These are phyloP conservation scores for Cutaneotrichosporon sp. DNA, from an alignment of 1,284 basidiomycete genomes.

Conservation along the genomic window DNA sequence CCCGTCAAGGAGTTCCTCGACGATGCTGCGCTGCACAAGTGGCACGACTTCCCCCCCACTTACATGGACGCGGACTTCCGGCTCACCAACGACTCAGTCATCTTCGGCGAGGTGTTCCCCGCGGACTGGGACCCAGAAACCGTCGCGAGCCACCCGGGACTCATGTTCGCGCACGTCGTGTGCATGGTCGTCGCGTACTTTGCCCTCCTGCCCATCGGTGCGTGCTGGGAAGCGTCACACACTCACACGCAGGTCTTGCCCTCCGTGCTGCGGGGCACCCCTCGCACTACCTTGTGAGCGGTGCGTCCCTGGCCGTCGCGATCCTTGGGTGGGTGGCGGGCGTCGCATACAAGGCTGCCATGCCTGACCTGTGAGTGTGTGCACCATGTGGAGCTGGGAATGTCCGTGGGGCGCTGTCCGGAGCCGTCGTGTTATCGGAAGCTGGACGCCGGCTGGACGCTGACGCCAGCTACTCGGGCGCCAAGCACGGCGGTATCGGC, in stretches of 20 bases:
- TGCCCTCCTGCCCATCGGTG: slow-evolving; percentile 41
- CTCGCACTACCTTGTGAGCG: slow-evolving; percentile 40
- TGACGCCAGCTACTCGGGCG: slow-evolving; percentile 43
- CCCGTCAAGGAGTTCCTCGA: slow-evolving; percentile 35
- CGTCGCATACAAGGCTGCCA: slow-evolving; percentile 40
- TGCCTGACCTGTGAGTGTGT: slow-evolving; percentile 40
- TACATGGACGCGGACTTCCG: slow-evolving; percentile 46
- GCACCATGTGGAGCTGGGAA: not conserved
- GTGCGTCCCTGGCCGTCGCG: slow-evolving; percentile 33
- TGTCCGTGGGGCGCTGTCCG: not conserved
- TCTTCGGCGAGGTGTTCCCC: slow-evolving; percentile 46
- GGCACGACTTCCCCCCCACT: slow-evolving; percentile 43
- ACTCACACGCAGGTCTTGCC: slow-evolving; percentile 33
- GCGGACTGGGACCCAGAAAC: slow-evolving; percentile 36
- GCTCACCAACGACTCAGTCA: slow-evolving; percentile 36
- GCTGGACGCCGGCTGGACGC: not conserved
- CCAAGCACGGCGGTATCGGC: slow-evolving; percentile 38
- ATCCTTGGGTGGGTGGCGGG: slow-evolving; percentile 46
- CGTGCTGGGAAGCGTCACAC: slow-evolving; percentile 14
- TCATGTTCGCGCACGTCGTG: slow-evolving; percentile 40
- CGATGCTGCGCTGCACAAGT: slow-evolving; percentile 40
- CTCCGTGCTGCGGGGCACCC: slow-evolving; percentile 44
- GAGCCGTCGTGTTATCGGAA: not conserved
- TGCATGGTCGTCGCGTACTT: slow-evolving; percentile 43
- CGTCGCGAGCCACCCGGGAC: slow-evolving; percentile 30